Base-by-base conservation (phyloP, 306 rosid genomes). In the Glycyrrhiza uralensis region DNA sequence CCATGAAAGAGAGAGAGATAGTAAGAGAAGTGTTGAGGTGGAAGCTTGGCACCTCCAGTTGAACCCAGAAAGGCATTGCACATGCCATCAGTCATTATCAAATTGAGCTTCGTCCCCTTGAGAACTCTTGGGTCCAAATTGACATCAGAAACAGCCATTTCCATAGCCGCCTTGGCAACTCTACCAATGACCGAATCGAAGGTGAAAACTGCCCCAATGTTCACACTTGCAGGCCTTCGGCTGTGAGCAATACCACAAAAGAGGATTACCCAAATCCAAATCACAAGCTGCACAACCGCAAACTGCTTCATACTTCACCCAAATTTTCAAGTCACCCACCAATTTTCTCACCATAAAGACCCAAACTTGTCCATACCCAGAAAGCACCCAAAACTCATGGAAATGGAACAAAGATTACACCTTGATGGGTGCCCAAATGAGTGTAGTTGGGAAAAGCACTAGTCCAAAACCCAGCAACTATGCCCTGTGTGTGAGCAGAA, bases 141-240 rank as follows among this genome's bases (percentile, higher is more conserved):
- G 54, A 94, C 81, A 76, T 94, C 99, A 69, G 83, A 78, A 19
- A 88, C 78, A 5, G 97, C 99, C 75, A 83, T 85, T 73, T 94
- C 70, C 85, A 94, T 84, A 10, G 96, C 96, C 24, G 35, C 36
- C 69, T 71, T 86, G 0, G 96, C 91, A 60, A 69, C 90, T 87
- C 76, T 86, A 52, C 99, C 99, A 58, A 94, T 89, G 29, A 94
- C 88, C 4, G 99, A 89, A 79, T 94, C 78, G 13, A 85, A 86
- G 57, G 88, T 78, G 69, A 91, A 87, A 84, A 94, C 62, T 0
- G 91, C 97, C 65, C 93, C 97, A 76, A 94, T 45, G 39, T 86
- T 87, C 74, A 94, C 91, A 71, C 74, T 82, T 10, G 65, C 69
- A 30, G 96, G 97, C 79, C 63, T 86, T 76, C 54, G 67, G 79